Evolutionary conservation across 163 green algal species (phyloP).

Genomic region (Smithsoniella earleae): DNA sequence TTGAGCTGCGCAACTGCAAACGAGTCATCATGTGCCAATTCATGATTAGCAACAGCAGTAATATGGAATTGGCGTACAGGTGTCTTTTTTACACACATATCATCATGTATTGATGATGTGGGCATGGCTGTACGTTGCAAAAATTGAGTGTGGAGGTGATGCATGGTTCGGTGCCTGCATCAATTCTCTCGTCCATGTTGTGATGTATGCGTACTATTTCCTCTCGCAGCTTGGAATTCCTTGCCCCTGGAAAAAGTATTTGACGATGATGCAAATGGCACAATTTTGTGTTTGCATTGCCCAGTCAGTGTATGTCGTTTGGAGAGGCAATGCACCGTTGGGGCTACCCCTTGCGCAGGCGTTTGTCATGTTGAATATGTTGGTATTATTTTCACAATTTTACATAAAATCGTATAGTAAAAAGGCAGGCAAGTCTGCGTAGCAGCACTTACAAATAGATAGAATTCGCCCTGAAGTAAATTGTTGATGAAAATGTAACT

Average conservation of each 20-base stretch:
- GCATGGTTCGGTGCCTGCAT: conserved; percentile 1
- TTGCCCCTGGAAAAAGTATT: conserved; percentile 17
- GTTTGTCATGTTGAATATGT: conserved; percentile 9
- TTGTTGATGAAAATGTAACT: no score
- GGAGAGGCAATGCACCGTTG: not conserved
- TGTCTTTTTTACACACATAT: not conserved
- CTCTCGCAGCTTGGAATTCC: conserved; percentile 2
- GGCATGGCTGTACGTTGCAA: conserved; percentile 9
- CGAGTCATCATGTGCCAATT: no score
- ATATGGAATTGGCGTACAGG: not conserved
- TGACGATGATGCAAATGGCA: conserved; percentile 14
- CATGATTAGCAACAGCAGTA: no score
- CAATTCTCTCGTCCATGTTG: conserved; percentile 1
- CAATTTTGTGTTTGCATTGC: conserved; percentile 9
- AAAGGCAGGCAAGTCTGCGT: not conserved
- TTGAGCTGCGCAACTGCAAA: no score
- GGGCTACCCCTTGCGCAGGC: not conserved
- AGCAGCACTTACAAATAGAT: no score
- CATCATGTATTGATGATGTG: conserved; percentile 22
- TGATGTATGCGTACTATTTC: conserved; percentile 23
- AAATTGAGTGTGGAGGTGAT: conserved; percentile 6
- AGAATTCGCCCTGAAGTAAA: no score
- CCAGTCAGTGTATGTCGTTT: conserved; percentile 2
- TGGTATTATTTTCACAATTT: conserved; percentile 16
- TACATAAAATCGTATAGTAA: not conserved